A percentile compares a stretch with the other conserved stretches of the same genome.
phyloP scores from a whole-genome alignment of 441 rosid genomes.

The Pelargonium fulgidum region DNA sequence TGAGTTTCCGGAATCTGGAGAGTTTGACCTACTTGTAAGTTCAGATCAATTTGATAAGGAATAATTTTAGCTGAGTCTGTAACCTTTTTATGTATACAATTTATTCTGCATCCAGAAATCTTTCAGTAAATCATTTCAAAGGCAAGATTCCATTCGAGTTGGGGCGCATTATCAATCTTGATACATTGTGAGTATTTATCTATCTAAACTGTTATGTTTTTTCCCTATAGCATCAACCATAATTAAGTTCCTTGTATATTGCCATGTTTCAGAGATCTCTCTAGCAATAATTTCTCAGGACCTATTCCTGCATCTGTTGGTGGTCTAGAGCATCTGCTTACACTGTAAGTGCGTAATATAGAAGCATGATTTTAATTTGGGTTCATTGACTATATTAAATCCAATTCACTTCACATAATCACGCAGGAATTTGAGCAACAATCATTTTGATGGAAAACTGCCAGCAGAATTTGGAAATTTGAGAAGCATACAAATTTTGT shows the following conservation, averaged over 20 bases:
- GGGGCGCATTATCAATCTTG: constrained; percentile 82
- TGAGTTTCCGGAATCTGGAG: constrained; percentile 53
- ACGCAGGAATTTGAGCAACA: constrained; percentile 66
- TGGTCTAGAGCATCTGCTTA: constrained; percentile 85
- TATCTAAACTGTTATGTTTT: neutral
- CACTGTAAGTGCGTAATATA: constrained; percentile 42
- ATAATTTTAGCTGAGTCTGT: neutral
- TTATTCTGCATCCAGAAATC: constrained; percentile 44
- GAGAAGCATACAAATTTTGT: constrained; percentile 67
- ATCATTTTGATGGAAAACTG: constrained; percentile 49
- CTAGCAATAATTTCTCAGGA: constrained; percentile 68
- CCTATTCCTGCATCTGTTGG: constrained; percentile 68
- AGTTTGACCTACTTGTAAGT: constrained; percentile 88
- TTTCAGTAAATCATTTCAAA: constrained; percentile 65
- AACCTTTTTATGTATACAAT: neutral
- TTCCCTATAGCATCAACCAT: neutral
- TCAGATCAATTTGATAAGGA: neutral
- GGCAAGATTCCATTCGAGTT: constrained; percentile 68
- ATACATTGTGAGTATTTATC: constrained; percentile 49
- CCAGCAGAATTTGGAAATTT: constrained; percentile 85
- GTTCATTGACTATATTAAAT: neutral
- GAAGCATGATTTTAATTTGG: neutral
- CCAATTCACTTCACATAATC: neutral
- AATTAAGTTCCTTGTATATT: neutral
- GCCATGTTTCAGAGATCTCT: constrained; percentile 57